Evolutionary conservation across 2,329 filamentous ascomycete genomes (phyloP), one percentile per base, ranked within the genome.

Genomic region (Teratosphaeria gauchensis): DNA sequence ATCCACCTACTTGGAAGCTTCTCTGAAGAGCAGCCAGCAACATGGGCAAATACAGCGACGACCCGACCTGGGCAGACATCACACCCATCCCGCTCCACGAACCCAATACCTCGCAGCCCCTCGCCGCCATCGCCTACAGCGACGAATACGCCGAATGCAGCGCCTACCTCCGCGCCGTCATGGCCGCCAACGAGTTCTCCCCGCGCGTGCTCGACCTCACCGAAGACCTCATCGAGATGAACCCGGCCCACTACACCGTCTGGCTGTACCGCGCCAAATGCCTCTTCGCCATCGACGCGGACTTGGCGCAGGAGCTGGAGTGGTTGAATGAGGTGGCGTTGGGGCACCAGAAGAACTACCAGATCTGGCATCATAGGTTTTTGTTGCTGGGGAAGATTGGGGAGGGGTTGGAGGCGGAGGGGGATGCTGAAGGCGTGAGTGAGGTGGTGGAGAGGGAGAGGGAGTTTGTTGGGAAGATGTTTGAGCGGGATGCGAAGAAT

Each of bases 201-300:
- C 82, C 86, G 24, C 83, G 94, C 54, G 88, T 85, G 38, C 81
- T 99, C 51, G 82, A 80, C 33, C 83, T 99, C 62, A 99, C 94
- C 4, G 87, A 91, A 71, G 85, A 92, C 74, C 86, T 99, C 70
- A 97, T 99, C 71, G 79, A 80, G 61, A 85, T 96, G 82, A 99
- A 99, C 74, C 89, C 94, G 16, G 92, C 94, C 0, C 94, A 99
- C 77, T 99, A 99, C 77, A 99, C 94, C 16, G 92, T 97, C 62
- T 99, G 94, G 94, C 84, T 97, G 24, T 99, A 95, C 78, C 88
- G 94, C 62, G 90, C 92, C 65, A 84, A 87, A 69, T 88, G 87
- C 56, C 76, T 97, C 54, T 82, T 87, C 63, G 80, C 83, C 2
- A 78, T 95, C 30, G 74, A 82, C 54, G 80, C 86, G 54, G 77